A percentile compares a stretch with the other conserved stretches of the same genome.
Conservation (phyloP, 768 basidiomycete species). For the Tephrocybe sp. region DNA sequence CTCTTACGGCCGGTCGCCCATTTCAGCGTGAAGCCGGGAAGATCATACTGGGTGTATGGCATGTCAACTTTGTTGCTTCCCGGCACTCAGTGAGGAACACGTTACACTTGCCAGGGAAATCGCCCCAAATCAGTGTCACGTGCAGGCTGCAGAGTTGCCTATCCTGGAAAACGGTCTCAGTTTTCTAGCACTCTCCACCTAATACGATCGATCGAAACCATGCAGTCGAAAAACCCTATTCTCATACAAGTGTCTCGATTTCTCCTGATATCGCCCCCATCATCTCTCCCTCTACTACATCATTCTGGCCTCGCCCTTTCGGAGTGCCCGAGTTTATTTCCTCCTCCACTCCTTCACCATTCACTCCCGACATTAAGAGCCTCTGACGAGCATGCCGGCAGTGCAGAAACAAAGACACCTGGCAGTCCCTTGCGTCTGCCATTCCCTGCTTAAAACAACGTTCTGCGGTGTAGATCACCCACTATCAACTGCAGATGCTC, state of each 20-base stretch:
- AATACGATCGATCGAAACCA: slow-evolving; percentile 36
- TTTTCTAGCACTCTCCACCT: slow-evolving; percentile 17
- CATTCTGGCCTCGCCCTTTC: slow-evolving; percentile 7
- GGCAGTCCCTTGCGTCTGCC: slow-evolving; percentile 40
- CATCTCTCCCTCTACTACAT: slow-evolving; percentile 6
- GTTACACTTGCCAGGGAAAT: no score
- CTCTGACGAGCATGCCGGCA: slow-evolving; percentile 26
- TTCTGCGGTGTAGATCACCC: slow-evolving; percentile 67
- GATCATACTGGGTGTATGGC: neutral
- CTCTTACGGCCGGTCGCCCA: neutral
- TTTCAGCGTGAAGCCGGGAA: neutral
- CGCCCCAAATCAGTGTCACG: slow-evolving; percentile 18
- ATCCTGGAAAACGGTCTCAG: slow-evolving; percentile 19
- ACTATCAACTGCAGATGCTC: slow-evolving; percentile 51
- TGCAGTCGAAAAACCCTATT: slow-evolving; percentile 24
- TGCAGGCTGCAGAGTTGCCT: slow-evolving; percentile 19
- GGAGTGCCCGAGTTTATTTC: slow-evolving; percentile 10
- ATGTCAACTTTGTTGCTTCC: slow-evolving; percentile 5
- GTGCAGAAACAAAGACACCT: slow-evolving; percentile 21
- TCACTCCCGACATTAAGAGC: slow-evolving; percentile 2
- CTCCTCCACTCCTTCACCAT: slow-evolving; percentile 3
- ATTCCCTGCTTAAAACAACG: slow-evolving; percentile 56
- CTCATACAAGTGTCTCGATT: slow-evolving; percentile 23
- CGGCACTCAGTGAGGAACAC: no score
- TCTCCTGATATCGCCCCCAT: slow-evolving; percentile 13